Conservation (phyloP, 2,329 filamentous ascomycete genomes). For the Elsinoe fawcettii region DNA sequence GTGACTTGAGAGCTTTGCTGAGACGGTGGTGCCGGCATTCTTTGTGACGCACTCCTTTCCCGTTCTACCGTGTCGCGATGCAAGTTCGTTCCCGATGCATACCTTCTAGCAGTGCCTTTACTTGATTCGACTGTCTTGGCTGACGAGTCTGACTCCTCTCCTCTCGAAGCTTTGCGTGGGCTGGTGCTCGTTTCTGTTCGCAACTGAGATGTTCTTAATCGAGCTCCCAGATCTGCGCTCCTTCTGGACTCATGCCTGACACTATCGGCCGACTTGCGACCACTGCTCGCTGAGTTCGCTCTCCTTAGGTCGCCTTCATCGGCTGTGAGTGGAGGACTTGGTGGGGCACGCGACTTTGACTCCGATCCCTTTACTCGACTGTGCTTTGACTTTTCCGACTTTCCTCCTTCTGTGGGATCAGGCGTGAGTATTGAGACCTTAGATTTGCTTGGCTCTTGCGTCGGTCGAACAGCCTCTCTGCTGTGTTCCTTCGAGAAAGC, state of each 20-base stretch:
- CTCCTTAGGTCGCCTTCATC: slow-evolving; percentile 38
- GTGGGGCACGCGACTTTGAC: slow-evolving; percentile 32
- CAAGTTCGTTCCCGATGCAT: slow-evolving; percentile 4
- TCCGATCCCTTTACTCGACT: slow-evolving; percentile 22
- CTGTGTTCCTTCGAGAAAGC: slow-evolving; percentile 84
- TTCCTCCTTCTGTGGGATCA: slow-evolving; percentile 36
- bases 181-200: slow-evolving; percentile 7
- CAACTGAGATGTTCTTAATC: slow-evolving; percentile 4
- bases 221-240: slow-evolving; percentile 8
- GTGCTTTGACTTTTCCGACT: slow-evolving; percentile 24
- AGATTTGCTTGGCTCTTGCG: slow-evolving; percentile 31
- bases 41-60: slow-evolving; percentile 4
- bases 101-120: neutral
- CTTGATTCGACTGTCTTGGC: slow-evolving; percentile 7
- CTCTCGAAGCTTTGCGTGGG: slow-evolving; percentile 8
- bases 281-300: slow-evolving; percentile 37
- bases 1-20: slow-evolving; percentile 35
- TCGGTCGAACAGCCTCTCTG: slow-evolving; percentile 69
- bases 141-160: slow-evolving; percentile 13
- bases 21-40: slow-evolving; percentile 25
- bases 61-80: slow-evolving; percentile 10
- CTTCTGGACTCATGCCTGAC: slow-evolving; percentile 4
- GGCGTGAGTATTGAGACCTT: slow-evolving; percentile 31
- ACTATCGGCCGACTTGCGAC: slow-evolving; percentile 30
- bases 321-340: slow-evolving; percentile 41